Evolutionary conservation across 2,329 filamentous ascomycete genomes (phyloP).

Genomic region (Mycogone perniciosa): DNA sequence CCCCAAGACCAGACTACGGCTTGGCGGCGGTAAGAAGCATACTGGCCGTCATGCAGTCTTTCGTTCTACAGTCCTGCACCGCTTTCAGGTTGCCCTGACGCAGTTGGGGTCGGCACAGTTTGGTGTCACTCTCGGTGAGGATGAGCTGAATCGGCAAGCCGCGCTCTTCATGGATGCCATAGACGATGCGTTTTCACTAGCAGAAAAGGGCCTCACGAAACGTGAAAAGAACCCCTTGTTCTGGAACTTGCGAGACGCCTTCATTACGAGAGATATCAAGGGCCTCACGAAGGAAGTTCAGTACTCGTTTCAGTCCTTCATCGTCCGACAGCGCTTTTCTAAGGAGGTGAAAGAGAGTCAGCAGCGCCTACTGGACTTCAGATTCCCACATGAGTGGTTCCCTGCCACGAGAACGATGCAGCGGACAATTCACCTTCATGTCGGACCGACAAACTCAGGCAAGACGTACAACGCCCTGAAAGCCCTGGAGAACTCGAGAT

Average conservation of each 20-base stretch:
- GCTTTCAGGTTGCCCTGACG: constrained; percentile 31
- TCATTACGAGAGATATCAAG: constrained; percentile 43
- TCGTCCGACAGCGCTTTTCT: constrained; percentile 53
- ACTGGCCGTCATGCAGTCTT: constrained; percentile 27
- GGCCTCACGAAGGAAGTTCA: constrained; percentile 54
- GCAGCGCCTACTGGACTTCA: constrained; percentile 65
- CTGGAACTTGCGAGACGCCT: constrained; percentile 53
- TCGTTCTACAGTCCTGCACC: constrained; percentile 28
- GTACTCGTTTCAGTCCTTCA: constrained; percentile 62
- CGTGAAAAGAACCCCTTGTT: constrained; percentile 48
- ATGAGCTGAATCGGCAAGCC: constrained; percentile 40
- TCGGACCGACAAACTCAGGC: constrained; percentile 94
- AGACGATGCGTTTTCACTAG: constrained; percentile 39
- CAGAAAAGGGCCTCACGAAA: constrained; percentile 31
- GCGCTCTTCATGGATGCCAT: constrained; percentile 40
- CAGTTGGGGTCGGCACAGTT: constrained; percentile 20
- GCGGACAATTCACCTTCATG: constrained; percentile 82
- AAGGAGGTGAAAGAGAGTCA: constrained; percentile 52
- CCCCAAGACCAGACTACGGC: constrained; percentile 26
- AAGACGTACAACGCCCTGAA: constrained; percentile 95
- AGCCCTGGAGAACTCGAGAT: constrained; percentile 66
- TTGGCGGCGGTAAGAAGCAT: constrained; percentile 20
- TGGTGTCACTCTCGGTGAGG: constrained; percentile 25
- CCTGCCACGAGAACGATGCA: constrained; percentile 74
- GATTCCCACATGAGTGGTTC: constrained; percentile 91